A percentile compares a stretch with the other conserved stretches of the same genome.
phyloP scores from a whole-genome alignment of 2,329 filamentous ascomycete species.

The Esteya vermicola region DNA sequence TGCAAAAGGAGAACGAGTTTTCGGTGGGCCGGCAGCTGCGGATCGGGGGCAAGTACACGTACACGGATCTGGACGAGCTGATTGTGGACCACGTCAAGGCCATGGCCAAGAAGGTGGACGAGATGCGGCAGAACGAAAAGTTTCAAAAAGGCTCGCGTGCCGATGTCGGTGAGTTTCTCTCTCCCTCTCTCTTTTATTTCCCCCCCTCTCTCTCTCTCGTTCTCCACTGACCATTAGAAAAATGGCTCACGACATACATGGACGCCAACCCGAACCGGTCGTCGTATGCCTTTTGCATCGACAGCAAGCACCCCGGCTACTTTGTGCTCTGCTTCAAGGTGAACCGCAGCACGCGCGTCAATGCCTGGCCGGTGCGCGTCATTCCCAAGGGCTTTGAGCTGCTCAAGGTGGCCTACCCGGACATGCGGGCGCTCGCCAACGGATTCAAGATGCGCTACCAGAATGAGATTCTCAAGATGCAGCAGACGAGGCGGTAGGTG shows the following conservation, averaged over 20 bases:
- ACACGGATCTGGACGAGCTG: conserved; percentile 91
- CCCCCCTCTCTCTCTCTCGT: not conserved
- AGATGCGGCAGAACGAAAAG: conserved; percentile 90
- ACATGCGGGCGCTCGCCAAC: conserved; percentile 91
- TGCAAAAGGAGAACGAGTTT: conserved; percentile 96
- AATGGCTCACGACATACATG: conserved; percentile 92
- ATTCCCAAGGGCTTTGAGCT: conserved; percentile 90
- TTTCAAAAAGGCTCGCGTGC: conserved; percentile 70
- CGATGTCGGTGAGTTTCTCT: conserved; percentile 62
- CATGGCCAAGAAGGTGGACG: conserved; percentile 94
- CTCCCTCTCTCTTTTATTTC: not conserved
- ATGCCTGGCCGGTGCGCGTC: conserved; percentile 75
- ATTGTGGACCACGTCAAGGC: conserved; percentile 96
- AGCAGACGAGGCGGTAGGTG: conserved; percentile 9
- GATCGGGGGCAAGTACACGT: conserved; percentile 78
- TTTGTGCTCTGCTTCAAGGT: conserved; percentile 97
- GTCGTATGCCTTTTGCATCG: conserved; percentile 91
- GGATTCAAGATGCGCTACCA: conserved; percentile 80
- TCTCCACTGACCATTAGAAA: conserved; percentile 41
- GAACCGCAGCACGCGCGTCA: conserved; percentile 56
- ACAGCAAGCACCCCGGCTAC: conserved; percentile 82
- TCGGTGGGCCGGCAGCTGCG: conserved; percentile 76
- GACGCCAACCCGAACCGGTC: conserved; percentile 90
- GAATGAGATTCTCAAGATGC: conserved; percentile 50
- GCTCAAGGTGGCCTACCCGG: conserved; percentile 76